phyloP scores from a whole-genome alignment of 164 flowering plant species.

The Dillenia suffruticosa region DNA sequence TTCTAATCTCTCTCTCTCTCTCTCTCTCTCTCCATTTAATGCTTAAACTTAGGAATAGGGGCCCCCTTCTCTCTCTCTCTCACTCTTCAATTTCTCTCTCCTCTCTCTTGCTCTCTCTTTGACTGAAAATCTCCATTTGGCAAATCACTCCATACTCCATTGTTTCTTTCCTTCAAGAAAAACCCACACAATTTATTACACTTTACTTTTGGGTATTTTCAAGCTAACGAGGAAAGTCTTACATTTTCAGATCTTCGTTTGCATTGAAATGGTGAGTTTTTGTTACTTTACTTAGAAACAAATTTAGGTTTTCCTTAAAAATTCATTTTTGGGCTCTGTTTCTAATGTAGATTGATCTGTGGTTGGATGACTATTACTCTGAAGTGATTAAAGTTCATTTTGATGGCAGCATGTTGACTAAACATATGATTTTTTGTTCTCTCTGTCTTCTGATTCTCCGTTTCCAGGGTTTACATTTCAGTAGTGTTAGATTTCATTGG shows the following conservation, averaged over 20 bases:
- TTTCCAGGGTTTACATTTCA: too few relatives aligned
- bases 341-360: too few relatives aligned
- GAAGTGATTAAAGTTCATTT: neutral
- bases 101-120: slow-evolving; percentile 2
- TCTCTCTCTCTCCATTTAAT: slow-evolving; percentile 29
- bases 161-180: neutral
- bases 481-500: too few relatives aligned
- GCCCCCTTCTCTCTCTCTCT: slow-evolving; percentile 4
- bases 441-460: too few relatives aligned
- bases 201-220: too few relatives aligned
- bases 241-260: too few relatives aligned
- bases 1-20: slow-evolving; percentile 2
- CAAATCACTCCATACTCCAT: neutral
- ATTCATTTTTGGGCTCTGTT: neutral
- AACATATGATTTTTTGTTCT: too few relatives aligned
- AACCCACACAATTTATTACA: too few relatives aligned
- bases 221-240: too few relatives aligned
- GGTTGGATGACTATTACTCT: neutral
- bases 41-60: slow-evolving; percentile 25
- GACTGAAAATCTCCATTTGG: slow-evolving; percentile 3
- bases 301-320: neutral
- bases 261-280: slow-evolving; percentile 9
- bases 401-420: too few relatives aligned
- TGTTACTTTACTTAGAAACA: neutral
- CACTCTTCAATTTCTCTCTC: neutral